Percentiles rank a stretch among this genome's conserved stretches.
These are phyloP conservation scores for Pythium dissimile DNA, from an alignment of 352 stramenopile genomes.

Conservation along the genomic window DNA sequence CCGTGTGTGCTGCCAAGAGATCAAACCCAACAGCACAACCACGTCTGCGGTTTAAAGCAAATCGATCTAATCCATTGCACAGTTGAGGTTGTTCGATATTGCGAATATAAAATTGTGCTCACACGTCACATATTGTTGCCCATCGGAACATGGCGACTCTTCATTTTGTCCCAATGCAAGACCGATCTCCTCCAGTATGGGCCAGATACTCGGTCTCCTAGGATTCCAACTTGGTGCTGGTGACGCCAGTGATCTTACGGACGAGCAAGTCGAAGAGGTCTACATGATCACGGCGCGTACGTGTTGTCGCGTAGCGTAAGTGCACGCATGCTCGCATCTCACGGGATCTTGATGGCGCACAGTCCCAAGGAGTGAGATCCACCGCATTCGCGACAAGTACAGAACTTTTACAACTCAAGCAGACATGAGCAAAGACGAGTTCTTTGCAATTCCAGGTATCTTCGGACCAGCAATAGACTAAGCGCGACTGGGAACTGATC, in stretches of 20 bases:
- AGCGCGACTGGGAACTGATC: too few relatives aligned
- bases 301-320: background rate
- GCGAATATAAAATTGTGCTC: too few relatives aligned
- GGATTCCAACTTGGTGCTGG: background rate
- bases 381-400: slow-evolving; percentile 32
- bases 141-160: background rate
- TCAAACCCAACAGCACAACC: slow-evolving; percentile 5
- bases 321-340: background rate
- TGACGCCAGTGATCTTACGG: slow-evolving; percentile 35
- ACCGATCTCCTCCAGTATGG: slow-evolving; percentile 5
- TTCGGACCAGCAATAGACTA: too few relatives aligned
- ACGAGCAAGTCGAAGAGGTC: slow-evolving; percentile 59
- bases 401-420: slow-evolving; percentile 17
- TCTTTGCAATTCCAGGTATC: slow-evolving; percentile 26
- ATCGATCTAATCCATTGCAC: too few relatives aligned
- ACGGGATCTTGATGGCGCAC: background rate
- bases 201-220: slow-evolving; percentile 5
- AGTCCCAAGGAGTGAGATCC: slow-evolving; percentile 56
- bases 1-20: slow-evolving; percentile 14
- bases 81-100: too few relatives aligned
- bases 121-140: slow-evolving; percentile 3
- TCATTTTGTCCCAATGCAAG: background rate
- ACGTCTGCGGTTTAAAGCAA: background rate
- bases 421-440: slow-evolving; percentile 58
- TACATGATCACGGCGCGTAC: slow-evolving; percentile 55